phyloP scores from a whole-genome alignment of 257 asterid species.

The Eucommia ulmoides region DNA sequence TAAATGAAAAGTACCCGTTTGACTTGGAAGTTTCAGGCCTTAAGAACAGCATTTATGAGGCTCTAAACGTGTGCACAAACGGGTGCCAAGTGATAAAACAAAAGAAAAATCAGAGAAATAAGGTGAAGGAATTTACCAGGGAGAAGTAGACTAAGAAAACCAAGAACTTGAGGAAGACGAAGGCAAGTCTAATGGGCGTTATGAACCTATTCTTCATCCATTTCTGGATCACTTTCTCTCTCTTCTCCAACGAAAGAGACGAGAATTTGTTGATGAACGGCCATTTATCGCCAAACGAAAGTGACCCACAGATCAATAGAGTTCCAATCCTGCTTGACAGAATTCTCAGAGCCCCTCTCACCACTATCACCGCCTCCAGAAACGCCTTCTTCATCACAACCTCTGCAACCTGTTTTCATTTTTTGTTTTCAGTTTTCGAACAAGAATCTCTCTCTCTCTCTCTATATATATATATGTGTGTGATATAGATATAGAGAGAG shows the following conservation, averaged over 20 bases:
- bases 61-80: too few species aligned
- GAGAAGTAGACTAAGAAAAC: constrained; percentile 48
- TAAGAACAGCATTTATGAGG: too few species aligned
- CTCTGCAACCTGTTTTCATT: constrained; percentile 50
- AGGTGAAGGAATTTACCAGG: constrained; percentile 25
- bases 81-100: too few species aligned
- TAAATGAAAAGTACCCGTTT: too few species aligned
- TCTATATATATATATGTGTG: neutral
- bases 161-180: constrained; percentile 60
- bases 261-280: constrained; percentile 53
- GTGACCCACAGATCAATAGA: constrained; percentile 43
- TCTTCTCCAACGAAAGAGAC: constrained; percentile 37
- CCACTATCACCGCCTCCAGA: constrained; percentile 34
- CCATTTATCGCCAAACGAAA: constrained; percentile 33
- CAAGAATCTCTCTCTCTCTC: too few species aligned
- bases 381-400: constrained; percentile 27
- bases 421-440: too few species aligned
- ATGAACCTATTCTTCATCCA: constrained; percentile 41
- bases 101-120: neutral
- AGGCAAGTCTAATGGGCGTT: constrained; percentile 66
- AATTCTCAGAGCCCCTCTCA: constrained; percentile 24
- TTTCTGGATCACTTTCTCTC: constrained; percentile 48
- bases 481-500: neutral
- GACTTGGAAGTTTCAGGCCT: too few species aligned
- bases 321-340: constrained; percentile 68